Evolutionary conservation across 2,329 filamentous ascomycete species (phyloP).

Genomic region (Fusarium camptoceras): DNA sequence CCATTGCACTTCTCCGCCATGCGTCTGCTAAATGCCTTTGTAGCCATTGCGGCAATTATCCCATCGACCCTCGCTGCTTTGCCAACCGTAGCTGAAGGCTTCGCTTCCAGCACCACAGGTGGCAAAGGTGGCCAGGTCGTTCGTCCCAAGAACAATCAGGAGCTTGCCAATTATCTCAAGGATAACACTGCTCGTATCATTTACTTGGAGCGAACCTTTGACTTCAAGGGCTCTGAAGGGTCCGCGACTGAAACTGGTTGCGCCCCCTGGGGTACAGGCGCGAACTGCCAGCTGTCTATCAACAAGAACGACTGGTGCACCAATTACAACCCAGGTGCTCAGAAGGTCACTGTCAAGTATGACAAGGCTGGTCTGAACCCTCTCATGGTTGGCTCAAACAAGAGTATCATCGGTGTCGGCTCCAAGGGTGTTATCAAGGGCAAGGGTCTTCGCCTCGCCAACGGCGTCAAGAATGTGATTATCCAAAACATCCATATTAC

Average conservation of each 20-base stretch:
- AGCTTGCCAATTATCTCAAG: constrained; percentile 70
- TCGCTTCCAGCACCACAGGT: constrained; percentile 67
- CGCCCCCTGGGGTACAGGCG: constrained; percentile 66
- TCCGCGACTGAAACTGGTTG: constrained; percentile 66
- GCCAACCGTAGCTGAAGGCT: constrained; percentile 55
- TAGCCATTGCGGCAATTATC: constrained; percentile 34
- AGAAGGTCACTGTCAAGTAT: constrained; percentile 58
- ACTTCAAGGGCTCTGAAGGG: constrained; percentile 68
- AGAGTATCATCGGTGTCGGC: constrained; percentile 67
- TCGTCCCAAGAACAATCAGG: constrained; percentile 63
- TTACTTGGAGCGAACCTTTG: constrained; percentile 66
- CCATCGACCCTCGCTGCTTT: constrained; percentile 42
- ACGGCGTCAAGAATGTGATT: constrained; percentile 65
- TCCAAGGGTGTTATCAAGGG: constrained; percentile 66
- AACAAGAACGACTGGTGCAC: constrained; percentile 69
- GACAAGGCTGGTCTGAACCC: constrained; percentile 66
- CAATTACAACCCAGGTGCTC: constrained; percentile 66
- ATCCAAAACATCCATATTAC: constrained; percentile 70
- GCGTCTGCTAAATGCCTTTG: constrained; percentile 31
- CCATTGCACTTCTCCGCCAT: neutral
- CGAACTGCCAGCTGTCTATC: constrained; percentile 68
- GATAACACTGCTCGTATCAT: constrained; percentile 67
- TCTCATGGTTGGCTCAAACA: constrained; percentile 67
- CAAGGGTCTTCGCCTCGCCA: constrained; percentile 64
- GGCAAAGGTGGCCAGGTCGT: constrained; percentile 62